A percentile compares a stretch with the other conserved stretches of the same genome.
Conservation (phyloP, 1,284 basidiomycete species). For the Cutaneotrichosporon cyanovorans region DNA sequence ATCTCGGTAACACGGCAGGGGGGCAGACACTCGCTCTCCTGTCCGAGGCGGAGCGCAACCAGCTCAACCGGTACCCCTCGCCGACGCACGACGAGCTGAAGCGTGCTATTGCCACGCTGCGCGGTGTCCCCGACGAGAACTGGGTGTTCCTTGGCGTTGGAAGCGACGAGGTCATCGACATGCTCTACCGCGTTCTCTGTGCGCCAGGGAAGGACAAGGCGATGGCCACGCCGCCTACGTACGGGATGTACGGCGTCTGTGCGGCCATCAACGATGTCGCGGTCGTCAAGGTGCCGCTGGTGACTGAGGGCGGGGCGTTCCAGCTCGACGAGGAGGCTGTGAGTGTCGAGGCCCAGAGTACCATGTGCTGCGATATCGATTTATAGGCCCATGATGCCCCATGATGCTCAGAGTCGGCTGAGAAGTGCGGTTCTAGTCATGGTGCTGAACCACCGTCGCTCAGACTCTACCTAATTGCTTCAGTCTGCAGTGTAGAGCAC, state of each 20-base stretch:
- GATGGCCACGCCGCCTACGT: conserved; percentile 85
- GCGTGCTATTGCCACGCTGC: conserved; percentile 61
- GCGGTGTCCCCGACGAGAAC: conserved; percentile 58
- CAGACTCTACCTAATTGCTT: too few relatives aligned
- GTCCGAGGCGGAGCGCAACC: conserved; percentile 32
- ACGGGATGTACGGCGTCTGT: conserved; percentile 95
- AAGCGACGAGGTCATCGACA: conserved; percentile 92
- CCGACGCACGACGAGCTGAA: conserved; percentile 62
- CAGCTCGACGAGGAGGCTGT: conserved; percentile 69
- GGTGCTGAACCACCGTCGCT: background rate
- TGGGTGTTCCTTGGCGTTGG: conserved; percentile 93
- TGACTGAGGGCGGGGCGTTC: conserved; percentile 68
- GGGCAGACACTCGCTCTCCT: conserved; percentile 33
- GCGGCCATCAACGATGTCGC: conserved; percentile 92
- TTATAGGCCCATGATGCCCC: too few relatives aligned
- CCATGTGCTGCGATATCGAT: too few relatives aligned
- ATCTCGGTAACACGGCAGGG: conserved; percentile 9
- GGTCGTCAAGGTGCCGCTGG: conserved; percentile 70
- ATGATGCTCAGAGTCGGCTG: too few relatives aligned
- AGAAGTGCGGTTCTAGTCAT: too few relatives aligned
- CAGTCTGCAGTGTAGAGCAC: too few relatives aligned
- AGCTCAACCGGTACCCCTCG: conserved; percentile 47
- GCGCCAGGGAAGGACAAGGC: conserved; percentile 73
- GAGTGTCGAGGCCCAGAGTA: conserved; percentile 31
- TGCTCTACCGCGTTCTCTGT: conserved; percentile 85